A percentile compares a stretch with the other conserved stretches of the same genome.
Evolutionary conservation across 768 basidiomycete genomes (phyloP).

Genomic region (Suillus luteus): DNA sequence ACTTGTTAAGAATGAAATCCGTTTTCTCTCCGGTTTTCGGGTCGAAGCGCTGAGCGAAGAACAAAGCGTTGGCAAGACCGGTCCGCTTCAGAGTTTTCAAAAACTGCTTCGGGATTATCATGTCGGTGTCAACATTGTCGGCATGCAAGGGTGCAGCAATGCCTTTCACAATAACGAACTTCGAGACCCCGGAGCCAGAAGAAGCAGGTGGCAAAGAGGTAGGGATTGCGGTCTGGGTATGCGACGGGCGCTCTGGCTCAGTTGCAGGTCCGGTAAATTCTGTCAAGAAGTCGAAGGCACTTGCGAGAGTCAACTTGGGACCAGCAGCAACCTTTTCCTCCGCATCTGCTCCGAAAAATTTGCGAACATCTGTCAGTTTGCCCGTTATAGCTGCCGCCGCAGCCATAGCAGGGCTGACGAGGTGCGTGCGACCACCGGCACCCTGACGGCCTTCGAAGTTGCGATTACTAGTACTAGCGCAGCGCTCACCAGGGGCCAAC

Average conservation of each 20-base stretch:
- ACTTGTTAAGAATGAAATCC: constrained; percentile 82
- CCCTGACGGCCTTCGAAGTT: constrained; percentile 93
- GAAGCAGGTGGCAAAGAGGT: constrained; percentile 40
- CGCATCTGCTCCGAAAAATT: constrained; percentile 55
- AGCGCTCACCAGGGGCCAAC: constrained; percentile 77
- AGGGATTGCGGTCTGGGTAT: constrained; percentile 34
- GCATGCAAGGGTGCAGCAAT: constrained; percentile 80
- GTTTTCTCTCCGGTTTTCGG: constrained; percentile 78
- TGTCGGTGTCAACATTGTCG: constrained; percentile 89
- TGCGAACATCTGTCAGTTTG: constrained; percentile 82
- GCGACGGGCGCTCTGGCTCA: constrained; percentile 41
- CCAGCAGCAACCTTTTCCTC: constrained; percentile 46
- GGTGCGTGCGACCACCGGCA: constrained; percentile 85
- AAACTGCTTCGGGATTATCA: constrained; percentile 94
- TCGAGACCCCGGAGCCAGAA: constrained; percentile 51
- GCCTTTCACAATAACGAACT: constrained; percentile 72
- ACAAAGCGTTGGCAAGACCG: constrained; percentile 80
- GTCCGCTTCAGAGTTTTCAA: constrained; percentile 90
- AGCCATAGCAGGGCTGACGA: constrained; percentile 91
- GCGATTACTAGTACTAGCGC: constrained; percentile 90
- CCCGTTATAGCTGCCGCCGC: constrained; percentile 89
- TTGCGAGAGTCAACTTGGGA: constrained; percentile 67
- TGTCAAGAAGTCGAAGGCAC: constrained; percentile 75
- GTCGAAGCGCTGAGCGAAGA: constrained; percentile 79
- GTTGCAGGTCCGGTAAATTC: constrained; percentile 63